These are phyloP conservation scores for Elymus sibiricus DNA, from an alignment of 176 grass and related monocot genomes.

Conservation along the genomic window DNA sequence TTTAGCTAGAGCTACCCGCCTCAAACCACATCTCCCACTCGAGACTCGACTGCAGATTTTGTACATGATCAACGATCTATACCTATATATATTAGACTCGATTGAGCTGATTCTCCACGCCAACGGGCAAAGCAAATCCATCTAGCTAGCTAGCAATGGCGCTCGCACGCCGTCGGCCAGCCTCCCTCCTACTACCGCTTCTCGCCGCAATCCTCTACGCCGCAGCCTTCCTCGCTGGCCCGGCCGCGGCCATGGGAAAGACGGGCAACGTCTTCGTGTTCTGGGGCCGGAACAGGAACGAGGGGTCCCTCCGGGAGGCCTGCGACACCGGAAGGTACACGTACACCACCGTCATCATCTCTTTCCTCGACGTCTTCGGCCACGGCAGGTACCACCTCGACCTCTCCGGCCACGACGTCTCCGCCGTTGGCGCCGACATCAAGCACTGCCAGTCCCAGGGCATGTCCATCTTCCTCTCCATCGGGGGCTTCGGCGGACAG, in stretches of 20 bases:
- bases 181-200: neutral
- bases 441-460: neutral
- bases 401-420: conserved; percentile 16
- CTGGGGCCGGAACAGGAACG: conserved; percentile 3
- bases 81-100: neutral
- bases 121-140: neutral
- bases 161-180: neutral
- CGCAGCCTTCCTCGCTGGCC: neutral
- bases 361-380: conserved; percentile 1
- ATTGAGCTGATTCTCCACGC: neutral
- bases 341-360: conserved; percentile 8
- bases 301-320: neutral
- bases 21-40: too few species aligned
- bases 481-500: neutral
- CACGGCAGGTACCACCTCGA: neutral
- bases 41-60: too few species aligned
- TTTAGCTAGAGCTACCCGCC: too few species aligned
- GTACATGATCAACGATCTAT: too few species aligned
- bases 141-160: too few species aligned
- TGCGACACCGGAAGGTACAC: neutral
- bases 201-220: neutral
- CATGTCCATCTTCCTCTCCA: conserved; percentile 8
- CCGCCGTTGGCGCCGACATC: neutral
- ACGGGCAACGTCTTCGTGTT: neutral
- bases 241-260: neutral